Percentiles rank a stretch among this genome's conserved stretches.
These are phyloP conservation scores for Podila epigama DNA, from an alignment of 192 early-diverging fungal genomes.

Conservation along the genomic window DNA sequence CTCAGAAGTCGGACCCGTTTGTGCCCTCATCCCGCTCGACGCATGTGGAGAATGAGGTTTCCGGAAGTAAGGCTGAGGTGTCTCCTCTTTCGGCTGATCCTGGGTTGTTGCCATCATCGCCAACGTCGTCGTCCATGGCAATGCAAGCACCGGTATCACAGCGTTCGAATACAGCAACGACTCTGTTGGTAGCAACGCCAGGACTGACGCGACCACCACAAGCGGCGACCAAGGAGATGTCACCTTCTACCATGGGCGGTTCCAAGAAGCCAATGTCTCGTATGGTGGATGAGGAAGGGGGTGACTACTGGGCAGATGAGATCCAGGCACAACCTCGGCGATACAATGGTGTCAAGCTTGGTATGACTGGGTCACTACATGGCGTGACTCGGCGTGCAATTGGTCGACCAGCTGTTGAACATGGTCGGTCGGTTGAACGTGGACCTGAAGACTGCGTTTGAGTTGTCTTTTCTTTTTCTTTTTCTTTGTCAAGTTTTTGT, in stretches of 20 bases:
- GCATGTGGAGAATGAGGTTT: too few relatives aligned
- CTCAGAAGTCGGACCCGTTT: too few relatives aligned
- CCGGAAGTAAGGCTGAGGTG: neutral
- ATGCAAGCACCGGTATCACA: too few relatives aligned
- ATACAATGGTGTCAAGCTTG: constrained; percentile 45
- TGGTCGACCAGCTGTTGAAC: constrained; percentile 30
- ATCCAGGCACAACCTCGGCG: constrained; percentile 32
- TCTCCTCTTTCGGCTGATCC: neutral
- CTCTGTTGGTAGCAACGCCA: neutral
- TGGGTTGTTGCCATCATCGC: neutral
- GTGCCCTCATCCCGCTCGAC: too few relatives aligned
- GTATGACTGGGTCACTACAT: constrained; percentile 25
- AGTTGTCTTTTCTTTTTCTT: too few relatives aligned
- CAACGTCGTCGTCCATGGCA: too few relatives aligned
- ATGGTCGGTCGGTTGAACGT: constrained; percentile 30
- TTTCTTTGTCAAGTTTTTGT: too few relatives aligned
- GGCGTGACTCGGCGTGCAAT: constrained; percentile 40
- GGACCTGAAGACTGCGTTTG: constrained; percentile 47
- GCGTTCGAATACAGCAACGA: too few relatives aligned
- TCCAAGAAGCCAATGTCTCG: constrained; percentile 8
- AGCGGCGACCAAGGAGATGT: neutral
- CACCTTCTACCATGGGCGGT: neutral
- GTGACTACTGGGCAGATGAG: constrained; percentile 13
- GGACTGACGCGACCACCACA: neutral
- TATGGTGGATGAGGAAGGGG: constrained; percentile 41